Base-by-base conservation (phyloP, 306 rosid genomes). In the Urtica urens region DNA sequence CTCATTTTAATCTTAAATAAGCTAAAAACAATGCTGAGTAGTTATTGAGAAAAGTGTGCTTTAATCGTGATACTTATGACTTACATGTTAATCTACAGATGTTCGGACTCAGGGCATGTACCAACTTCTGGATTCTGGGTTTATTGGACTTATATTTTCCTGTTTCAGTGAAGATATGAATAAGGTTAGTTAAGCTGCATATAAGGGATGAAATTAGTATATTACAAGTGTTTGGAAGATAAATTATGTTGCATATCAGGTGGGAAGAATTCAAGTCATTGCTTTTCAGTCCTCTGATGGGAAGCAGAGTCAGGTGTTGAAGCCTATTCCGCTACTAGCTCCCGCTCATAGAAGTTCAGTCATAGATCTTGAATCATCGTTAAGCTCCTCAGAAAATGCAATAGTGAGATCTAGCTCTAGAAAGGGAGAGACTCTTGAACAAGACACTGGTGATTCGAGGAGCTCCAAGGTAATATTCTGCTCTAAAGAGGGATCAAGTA, bases 121-220 rank as follows among this genome's bases (percentile, higher is more conserved):
- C 65, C 99, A 92, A 59, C 99, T 92, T 71, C 94, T 92, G 42
- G 99, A 92, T 67, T 70, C 96, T 61, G 96, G 99, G 54, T 92
- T 92, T 68, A 82, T 92, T 35, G 96, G 99, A 47, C 76, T 92
- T 71, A 92, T 92, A 39, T 79, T 86, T 75, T 92, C 99, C 63
- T 92, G 99, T 64, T 92, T 59, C 65, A 92, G 87, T 62, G 87
- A 90, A 73, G 99, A 90, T 65, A 68, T 60, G 41, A 81, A 67
- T 78, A 92, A 92, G 94, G 95, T 90, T 62, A 47, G 62, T 46
- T 55, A 41, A 70, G 11, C n/a, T 44, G 64, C 38, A 22, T 66
- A 46, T 21, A 44, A 44, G 41, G 46, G 46, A 38, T 22, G 27
- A 47, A 37, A 37, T 51, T 16, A 25, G 43, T 49, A 38, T 57